Percentiles rank a stretch among this genome's conserved stretches.
These are phyloP conservation scores for Colletotrichum lupini DNA, from an alignment of 2,329 filamentous ascomycete genomes.

Conservation along the genomic window DNA sequence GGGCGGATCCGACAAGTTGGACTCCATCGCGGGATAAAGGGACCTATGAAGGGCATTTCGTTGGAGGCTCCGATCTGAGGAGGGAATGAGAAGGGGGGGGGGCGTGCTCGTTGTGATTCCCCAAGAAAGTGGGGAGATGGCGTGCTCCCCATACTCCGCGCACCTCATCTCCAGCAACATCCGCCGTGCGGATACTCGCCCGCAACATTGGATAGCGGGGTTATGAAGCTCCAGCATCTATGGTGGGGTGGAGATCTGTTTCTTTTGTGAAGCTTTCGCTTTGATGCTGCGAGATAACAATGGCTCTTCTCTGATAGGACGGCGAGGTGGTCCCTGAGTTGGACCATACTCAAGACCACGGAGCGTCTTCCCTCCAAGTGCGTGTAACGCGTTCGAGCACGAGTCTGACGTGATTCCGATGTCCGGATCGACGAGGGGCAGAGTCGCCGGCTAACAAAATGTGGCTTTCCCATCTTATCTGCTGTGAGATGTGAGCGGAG, in stretches of 20 bases:
- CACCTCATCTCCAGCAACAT: constrained; percentile 17
- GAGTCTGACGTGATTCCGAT: constrained; percentile 33
- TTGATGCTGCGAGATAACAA: constrained; percentile 27
- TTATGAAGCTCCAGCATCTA: neutral
- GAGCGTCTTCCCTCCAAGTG: constrained; percentile 1
- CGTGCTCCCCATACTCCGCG: constrained; percentile 31
- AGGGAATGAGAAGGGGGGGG: neutral
- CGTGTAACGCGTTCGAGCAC: constrained; percentile 27
- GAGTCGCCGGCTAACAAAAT: constrained; percentile 7
- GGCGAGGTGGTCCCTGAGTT: neutral
- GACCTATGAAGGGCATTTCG: neutral
- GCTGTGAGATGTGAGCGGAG: neutral
- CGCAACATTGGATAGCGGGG: neutral
- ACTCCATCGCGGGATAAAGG: neutral
- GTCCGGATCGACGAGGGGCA: constrained; percentile 4
- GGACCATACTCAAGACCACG: neutral
- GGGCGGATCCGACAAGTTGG: neutral
- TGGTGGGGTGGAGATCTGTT: constrained; percentile 10
- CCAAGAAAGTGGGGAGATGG: constrained; percentile 37
- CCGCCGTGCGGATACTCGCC: neutral
- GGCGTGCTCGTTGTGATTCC: constrained; percentile 13
- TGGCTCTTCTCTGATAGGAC: constrained; percentile 24
- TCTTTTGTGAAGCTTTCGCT: constrained; percentile 1
- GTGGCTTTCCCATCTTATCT: neutral
- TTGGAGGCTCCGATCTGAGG: constrained; percentile 26